Evolutionary conservation across 2,329 filamentous ascomycete species (phyloP), one percentile per base, ranked within the genome.

Genomic region (Trichothecium roseum): DNA sequence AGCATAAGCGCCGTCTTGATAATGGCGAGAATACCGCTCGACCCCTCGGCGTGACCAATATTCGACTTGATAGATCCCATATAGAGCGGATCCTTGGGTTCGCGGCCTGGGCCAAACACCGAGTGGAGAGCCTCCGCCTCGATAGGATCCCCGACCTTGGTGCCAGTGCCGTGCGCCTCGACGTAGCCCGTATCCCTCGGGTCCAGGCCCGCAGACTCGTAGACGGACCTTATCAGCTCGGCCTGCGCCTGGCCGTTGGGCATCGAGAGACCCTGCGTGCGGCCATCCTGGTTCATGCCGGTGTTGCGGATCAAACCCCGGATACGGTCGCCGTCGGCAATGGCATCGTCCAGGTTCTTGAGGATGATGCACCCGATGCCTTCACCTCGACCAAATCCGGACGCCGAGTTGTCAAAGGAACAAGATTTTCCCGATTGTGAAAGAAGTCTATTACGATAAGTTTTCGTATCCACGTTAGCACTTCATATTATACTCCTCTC

Each of bases 351-450:
- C 1, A 79, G 57, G 1, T 62, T 64, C 54, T 80, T 80, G 10
- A 81, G 48, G 9, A 78, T 49, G 3, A 81, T 44, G 34, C 68
- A 60, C 6, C 60, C 71, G 15, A 68, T 64, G 4, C 74, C 76
- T 43, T 81, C 76, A 8, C 73, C 77, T 8, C 76, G 65, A 1
- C 67, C 74, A 43, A 77, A 82, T 0, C 78, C 78, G 10, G 18
- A 20, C 14, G 27, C 32, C 26, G 18, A 14, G 18, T 34, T 28
- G 14, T 39, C 37, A 9, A 32, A 31, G 8, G 15, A 14, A 8
- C 12, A 18, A 4, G 31, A 33, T 20, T 20, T 15, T 7, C 16
- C 26, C 8, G 13, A 12, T 29, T 13, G 28, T 27, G 5, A 36
- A 30, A 15, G 34, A 18, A 30, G 12, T 6, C 20, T 24, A 10